A percentile compares a stretch with the other conserved stretches of the same genome.
phyloP scores from a whole-genome alignment of 805 yeast genomes.

The Nadsonia fulvescens region DNA sequence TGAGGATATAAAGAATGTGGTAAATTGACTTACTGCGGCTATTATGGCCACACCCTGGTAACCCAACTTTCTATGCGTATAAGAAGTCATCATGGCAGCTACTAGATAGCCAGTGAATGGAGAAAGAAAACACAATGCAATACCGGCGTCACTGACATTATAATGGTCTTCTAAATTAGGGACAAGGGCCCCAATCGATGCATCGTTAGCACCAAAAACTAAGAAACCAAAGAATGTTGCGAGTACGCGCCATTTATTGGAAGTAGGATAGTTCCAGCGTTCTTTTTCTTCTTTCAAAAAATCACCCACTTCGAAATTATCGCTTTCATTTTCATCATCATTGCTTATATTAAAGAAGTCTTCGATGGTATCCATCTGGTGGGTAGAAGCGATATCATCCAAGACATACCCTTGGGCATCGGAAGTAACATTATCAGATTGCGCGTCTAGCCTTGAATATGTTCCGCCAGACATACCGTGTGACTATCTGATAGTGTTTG shows the following conservation, averaged over 20 bases:
- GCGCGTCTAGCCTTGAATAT: no score
- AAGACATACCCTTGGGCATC: no score
- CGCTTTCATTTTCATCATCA: no score
- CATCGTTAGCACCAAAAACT: constrained; percentile 39
- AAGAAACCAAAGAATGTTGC: constrained; percentile 19
- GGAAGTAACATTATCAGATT: no score
- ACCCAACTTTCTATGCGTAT: constrained; percentile 27
- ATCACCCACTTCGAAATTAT: no score
- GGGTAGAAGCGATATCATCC: no score
- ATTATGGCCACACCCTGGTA: constrained; percentile 26
- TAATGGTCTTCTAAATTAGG: constrained; percentile 35
- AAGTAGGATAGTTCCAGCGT: constrained; percentile 9
- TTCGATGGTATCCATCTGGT: no score
- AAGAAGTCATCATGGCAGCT: constrained; percentile 31
- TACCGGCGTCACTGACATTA: constrained; percentile 27
- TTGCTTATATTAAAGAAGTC: no score
- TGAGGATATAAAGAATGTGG: constrained; percentile 23
- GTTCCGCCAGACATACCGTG: no score
- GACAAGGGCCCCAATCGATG: constrained; percentile 42
- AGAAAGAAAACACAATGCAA: constrained; percentile 32
- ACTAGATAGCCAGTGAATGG: constrained; percentile 35
- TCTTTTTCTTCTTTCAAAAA: constrained; percentile 4
- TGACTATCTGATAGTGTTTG: no score
- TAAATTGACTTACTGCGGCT: constrained; percentile 21
- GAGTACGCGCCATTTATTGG: constrained; percentile 6